These are phyloP conservation scores for Aspergillus sp. DNA, from an alignment of 2,329 filamentous ascomycete species.

Conservation along the genomic window DNA sequence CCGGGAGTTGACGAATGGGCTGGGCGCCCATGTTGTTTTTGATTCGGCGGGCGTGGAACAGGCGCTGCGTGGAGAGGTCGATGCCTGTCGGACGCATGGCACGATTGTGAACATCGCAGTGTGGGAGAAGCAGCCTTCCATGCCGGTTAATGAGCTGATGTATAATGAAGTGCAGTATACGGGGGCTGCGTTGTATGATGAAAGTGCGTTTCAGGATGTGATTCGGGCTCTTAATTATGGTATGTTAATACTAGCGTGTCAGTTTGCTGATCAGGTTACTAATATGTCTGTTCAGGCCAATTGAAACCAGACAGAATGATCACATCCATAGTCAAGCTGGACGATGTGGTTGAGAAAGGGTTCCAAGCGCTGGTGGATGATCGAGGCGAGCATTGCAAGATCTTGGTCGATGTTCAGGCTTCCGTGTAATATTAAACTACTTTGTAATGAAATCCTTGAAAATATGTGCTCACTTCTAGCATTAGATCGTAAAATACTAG, in stretches of 20 bases:
- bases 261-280: no score
- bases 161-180: conserved; percentile 55
- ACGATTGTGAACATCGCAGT: conserved; percentile 65
- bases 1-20: conserved; percentile 46
- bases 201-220: conserved; percentile 57
- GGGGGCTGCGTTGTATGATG: conserved; percentile 50
- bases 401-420: conserved; percentile 40
- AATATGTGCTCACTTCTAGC: no score
- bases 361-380: conserved; percentile 57
- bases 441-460: no score
- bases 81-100: conserved; percentile 53
- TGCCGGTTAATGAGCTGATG: conserved; percentile 56
- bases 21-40: conserved; percentile 59
- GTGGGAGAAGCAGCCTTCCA: conserved; percentile 57
- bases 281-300: background rate
- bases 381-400: conserved; percentile 64
- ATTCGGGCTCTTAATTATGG: conserved; percentile 50
- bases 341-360: conserved; percentile 57
- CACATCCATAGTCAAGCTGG: conserved; percentile 56
- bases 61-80: conserved; percentile 48
- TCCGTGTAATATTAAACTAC: background rate
- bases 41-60: conserved; percentile 62
- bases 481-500: no score
- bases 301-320: conserved; percentile 57
- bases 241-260: conserved; percentile 1